phyloP scores from a whole-genome alignment of 768 basidiomycete species.

The Tephrocybe rancida region DNA sequence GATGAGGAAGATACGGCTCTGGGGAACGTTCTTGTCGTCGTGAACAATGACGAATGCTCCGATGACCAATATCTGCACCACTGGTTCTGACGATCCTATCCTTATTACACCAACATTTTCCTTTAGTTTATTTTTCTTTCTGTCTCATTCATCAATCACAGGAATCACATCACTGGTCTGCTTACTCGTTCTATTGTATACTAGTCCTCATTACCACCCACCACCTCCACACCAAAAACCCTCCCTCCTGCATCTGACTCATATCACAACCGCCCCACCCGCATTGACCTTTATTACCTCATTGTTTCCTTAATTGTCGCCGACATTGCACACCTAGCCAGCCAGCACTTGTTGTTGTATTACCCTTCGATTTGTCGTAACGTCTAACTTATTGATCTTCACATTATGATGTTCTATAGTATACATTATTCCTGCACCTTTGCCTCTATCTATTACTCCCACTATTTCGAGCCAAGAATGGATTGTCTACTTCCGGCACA shows the following conservation, averaged over 20 bases:
- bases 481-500: no score
- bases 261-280: not conserved
- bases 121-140: not conserved
- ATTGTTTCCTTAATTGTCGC: not conserved
- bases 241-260: not conserved
- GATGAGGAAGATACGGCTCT: slow-evolving; percentile 10
- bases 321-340: not conserved
- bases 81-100: slow-evolving; percentile 6
- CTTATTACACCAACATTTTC: not conserved
- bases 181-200: no score
- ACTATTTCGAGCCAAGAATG: no score
- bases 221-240: not conserved
- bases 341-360: not conserved
- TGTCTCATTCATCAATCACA: not conserved
- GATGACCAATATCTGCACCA: slow-evolving; percentile 5
- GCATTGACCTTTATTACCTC: not conserved
- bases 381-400: not conserved
- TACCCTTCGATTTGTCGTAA: not conserved
- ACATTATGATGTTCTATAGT: not conserved
- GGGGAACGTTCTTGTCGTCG: slow-evolving; percentile 15
- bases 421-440: not conserved
- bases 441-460: not conserved
- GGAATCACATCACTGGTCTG: not conserved
- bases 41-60: slow-evolving; percentile 14
- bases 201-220: not conserved